A percentile compares a stretch with the other conserved stretches of the same genome.
phyloP scores from a whole-genome alignment of 192 early-diverging fungal genomes.

The Phycomyces nitens region DNA sequence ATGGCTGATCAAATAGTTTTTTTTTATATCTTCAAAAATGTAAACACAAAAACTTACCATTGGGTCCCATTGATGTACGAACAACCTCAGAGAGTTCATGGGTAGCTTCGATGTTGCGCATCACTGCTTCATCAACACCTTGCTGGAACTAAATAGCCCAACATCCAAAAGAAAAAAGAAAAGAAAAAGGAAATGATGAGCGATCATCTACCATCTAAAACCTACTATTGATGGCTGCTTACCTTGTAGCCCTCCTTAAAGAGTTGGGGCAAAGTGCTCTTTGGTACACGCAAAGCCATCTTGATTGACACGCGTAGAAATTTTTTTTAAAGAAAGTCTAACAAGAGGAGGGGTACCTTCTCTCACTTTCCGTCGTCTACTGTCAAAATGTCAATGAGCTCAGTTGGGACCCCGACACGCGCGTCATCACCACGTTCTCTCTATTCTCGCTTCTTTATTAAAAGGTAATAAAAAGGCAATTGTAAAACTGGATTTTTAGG shows the following conservation, averaged over 20 bases:
- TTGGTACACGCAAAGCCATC: constrained; percentile 92
- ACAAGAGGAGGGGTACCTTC: background rate
- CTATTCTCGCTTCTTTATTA: too few species aligned
- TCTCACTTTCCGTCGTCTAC: too few species aligned
- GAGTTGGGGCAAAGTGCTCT: constrained; percentile 76
- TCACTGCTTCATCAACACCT: constrained; percentile 94
- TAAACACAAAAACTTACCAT: constrained; percentile 55
- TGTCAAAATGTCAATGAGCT: too few species aligned
- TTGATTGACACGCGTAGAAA: constrained; percentile 6
- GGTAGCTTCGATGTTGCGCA: constrained; percentile 91
- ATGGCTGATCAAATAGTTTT: background rate
- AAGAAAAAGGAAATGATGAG: background rate
- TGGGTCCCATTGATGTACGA: constrained; percentile 94
- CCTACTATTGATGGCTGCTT: background rate
- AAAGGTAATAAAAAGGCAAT: background rate
- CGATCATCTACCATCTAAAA: background rate
- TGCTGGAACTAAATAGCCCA: constrained; percentile 67
- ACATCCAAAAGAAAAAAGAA: background rate
- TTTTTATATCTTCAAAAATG: background rate
- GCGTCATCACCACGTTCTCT: too few species aligned
- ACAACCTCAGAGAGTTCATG: constrained; percentile 92
- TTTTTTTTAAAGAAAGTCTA: background rate
- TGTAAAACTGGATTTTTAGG: too few species aligned
- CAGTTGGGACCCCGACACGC: too few species aligned
- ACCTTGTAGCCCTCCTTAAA: constrained; percentile 96